Percentiles rank a stretch among this genome's conserved stretches.
Evolutionary conservation across 2,329 filamentous ascomycete genomes (phyloP).

Genomic region (Fusarium ramigenum): DNA sequence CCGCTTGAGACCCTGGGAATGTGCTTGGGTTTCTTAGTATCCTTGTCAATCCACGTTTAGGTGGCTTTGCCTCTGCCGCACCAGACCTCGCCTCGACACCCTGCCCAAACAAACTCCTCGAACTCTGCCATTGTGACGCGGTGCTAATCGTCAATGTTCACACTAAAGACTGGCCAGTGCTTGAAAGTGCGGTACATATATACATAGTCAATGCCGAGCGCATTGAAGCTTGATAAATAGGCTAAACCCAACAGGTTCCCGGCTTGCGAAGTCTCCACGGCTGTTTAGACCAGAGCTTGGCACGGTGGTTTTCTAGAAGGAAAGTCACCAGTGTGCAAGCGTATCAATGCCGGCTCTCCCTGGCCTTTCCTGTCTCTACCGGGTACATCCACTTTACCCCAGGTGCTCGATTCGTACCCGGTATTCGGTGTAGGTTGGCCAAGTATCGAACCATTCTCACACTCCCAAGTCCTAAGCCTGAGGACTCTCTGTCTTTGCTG

Average conservation of each 20-base stretch:
- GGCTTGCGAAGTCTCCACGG: conserved; percentile 22
- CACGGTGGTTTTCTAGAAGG: conserved; percentile 37
- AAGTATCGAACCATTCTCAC: conserved; percentile 40
- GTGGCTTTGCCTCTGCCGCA: conserved; percentile 24
- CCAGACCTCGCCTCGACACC: conserved; percentile 32
- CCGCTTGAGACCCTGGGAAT: conserved; percentile 29
- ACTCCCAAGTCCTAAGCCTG: conserved; percentile 8
- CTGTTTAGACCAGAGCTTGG: conserved; percentile 14
- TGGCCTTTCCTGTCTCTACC: conserved; percentile 28
- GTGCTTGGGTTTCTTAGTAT: conserved; percentile 26
- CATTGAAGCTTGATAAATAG: conserved; percentile 14
- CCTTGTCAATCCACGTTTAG: conserved; percentile 34
- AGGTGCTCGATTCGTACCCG: conserved; percentile 38
- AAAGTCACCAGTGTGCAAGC: conserved; percentile 17
- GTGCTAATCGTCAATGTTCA: conserved; percentile 36
- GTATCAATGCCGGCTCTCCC: conserved; percentile 32
- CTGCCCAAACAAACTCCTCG: conserved; percentile 21
- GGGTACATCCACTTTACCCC: conserved; percentile 42
- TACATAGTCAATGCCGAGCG: conserved; percentile 10
- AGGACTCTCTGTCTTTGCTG: conserved; percentile 4
- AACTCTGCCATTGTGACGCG: conserved; percentile 4
- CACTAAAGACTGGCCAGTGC: conserved; percentile 17
- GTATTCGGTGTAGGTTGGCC: conserved; percentile 25
- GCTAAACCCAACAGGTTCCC: conserved; percentile 18
- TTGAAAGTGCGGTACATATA: not conserved